phyloP scores from a whole-genome alignment of 2,329 filamentous ascomycete genomes.

The Neofusicoccum sp. region DNA sequence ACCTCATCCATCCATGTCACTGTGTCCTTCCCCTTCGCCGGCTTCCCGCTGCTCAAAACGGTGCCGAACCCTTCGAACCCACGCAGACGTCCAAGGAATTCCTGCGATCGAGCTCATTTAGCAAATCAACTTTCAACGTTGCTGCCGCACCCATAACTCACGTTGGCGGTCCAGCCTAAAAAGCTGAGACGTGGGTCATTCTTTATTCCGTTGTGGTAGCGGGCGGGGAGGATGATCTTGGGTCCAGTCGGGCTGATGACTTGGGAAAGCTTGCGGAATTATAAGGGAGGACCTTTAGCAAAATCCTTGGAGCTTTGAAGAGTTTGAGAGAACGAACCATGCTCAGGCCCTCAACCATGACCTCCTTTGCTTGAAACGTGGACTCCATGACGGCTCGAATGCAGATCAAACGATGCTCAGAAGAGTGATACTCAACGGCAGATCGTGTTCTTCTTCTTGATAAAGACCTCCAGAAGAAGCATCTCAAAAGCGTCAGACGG shows the following conservation, averaged over 20 bases:
- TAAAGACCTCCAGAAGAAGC: no score
- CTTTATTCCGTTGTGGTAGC: neutral
- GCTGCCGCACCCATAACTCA: neutral
- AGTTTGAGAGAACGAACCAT: no score
- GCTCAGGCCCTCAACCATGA: no score
- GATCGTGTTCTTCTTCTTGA: no score
- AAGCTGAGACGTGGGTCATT: neutral
- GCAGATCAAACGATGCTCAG: no score
- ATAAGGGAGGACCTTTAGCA: no score
- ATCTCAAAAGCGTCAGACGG: no score
- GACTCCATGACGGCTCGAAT: no score
- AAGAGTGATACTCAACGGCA: no score
- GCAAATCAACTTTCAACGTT: neutral
- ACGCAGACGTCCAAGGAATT: neutral
- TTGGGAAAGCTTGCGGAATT: slow-evolving; percentile 2
- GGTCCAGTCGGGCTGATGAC: neutral
- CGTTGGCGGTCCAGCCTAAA: neutral
- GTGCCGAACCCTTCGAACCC: neutral
- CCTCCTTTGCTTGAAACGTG: no score
- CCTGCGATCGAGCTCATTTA: no score
- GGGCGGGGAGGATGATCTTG: neutral
- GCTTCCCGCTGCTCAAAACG: slow-evolving; percentile 17
- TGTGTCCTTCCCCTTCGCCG: slow-evolving; percentile 27
- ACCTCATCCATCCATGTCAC: slow-evolving; percentile 26
- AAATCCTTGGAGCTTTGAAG: no score